Percentiles rank a stretch among this genome's conserved stretches.
phyloP scores from a whole-genome alignment of 1,284 basidiomycete species.

The Rhodotorula sp. region DNA sequence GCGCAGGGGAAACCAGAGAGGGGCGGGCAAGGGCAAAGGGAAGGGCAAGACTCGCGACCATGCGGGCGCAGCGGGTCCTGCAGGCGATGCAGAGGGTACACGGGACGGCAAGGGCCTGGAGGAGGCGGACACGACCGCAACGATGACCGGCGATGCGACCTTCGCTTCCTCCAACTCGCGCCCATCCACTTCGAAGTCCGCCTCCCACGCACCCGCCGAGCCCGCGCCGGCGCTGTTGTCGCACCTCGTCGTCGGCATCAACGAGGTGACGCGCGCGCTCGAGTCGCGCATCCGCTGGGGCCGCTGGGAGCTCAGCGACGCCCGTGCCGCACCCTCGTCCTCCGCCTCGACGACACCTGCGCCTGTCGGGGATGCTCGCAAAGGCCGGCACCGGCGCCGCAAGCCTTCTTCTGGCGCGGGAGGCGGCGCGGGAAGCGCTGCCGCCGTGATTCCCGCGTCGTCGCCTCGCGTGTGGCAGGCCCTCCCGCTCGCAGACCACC shows the following conservation, averaged over 20 bases:
- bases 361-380: background rate
- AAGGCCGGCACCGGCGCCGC: background rate
- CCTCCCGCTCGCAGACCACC: conserved; percentile 6
- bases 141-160: background rate
- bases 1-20: background rate
- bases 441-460: background rate
- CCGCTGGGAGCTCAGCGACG: conserved; percentile 38
- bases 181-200: background rate
- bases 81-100: background rate
- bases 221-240: conserved; percentile 17
- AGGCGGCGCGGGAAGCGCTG: no score
- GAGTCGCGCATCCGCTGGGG: conserved; percentile 41
- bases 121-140: background rate
- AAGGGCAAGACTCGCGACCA: background rate
- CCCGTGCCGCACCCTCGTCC: conserved; percentile 1
- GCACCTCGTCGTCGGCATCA: conserved; percentile 37
- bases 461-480: background rate
- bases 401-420: background rate
- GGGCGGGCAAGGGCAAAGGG: background rate
- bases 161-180: background rate
- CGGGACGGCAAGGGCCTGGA: background rate
- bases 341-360: background rate
- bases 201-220: background rate
- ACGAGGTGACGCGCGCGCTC: conserved; percentile 42
- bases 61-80: background rate